Base-by-base conservation (phyloP, 1,284 basidiomycete species). In the Hypsizygus ulmarius region DNA sequence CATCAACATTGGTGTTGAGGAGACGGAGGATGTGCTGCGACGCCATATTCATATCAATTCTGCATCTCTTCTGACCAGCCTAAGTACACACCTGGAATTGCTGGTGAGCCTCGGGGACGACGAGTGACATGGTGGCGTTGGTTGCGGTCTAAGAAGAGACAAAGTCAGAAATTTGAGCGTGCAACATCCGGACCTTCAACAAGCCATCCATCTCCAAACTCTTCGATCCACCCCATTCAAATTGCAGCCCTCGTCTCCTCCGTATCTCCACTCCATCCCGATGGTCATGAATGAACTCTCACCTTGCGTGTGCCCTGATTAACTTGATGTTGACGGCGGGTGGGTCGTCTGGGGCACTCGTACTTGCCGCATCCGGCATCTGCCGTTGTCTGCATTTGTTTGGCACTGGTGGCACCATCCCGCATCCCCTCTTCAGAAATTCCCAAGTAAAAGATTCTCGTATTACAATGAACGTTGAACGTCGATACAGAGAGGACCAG, bases 1-100 rank as follows among this genome's bases (percentile, higher is more conserved):
- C 97, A 75, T 98, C 95, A 64, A 99, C 97, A 77, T 99, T 99
- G 69, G 97, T 99, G 84, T 99, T 98, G 67, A 99, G 84, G 50
- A 99, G 83, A 91, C 97, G 94, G 57, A 97, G 76, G 72, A 97
- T 97, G 82, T 96, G 93, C 90, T 95, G 43, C 14, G 32, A 34
- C 4, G 12, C 15, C 37, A 15, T 21, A 34, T 43, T 55, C n/a
- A 45, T 8, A n/a, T 28, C 7, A 2, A 16, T 14, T 40, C 27
- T 15, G 5, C 8, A 14, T 15, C 21, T 12, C 1, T 5, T 1
- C 16, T 2, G 9, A 16, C 8, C 12, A 10, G 3, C 19, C 11
- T 11, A 27, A 29, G 25, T 33, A 66, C 75, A 55, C 55, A 90
- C 90, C 78, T 94, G 92, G 75, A 94, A 95, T 74, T 95, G 91